phyloP scores from a whole-genome alignment of 2,329 filamentous ascomycete genomes.

The Fusarium sp. region DNA sequence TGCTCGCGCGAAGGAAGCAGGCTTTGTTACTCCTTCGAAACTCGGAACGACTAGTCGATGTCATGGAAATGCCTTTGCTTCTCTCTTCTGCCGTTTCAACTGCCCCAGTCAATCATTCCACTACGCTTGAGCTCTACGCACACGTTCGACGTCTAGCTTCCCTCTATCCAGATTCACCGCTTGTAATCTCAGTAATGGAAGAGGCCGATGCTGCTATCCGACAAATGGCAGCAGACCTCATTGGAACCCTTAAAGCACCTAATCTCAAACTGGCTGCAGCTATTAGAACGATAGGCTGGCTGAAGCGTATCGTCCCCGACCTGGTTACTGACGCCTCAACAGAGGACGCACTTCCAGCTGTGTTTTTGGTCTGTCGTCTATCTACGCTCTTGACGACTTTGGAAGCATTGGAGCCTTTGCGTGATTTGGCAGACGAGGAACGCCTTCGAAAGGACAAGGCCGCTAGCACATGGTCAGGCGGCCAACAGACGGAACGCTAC shows the following conservation, averaged over 20 bases:
- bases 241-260: constrained; percentile 79
- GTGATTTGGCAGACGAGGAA: constrained; percentile 91
- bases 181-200: constrained; percentile 76
- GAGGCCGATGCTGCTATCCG: constrained; percentile 91
- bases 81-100: constrained; percentile 81
- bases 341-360: constrained; percentile 79
- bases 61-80: constrained; percentile 88
- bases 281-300: constrained; percentile 90
- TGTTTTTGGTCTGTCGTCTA: constrained; percentile 89
- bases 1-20: constrained; percentile 79
- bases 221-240: constrained; percentile 86
- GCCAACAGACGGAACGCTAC: constrained; percentile 93
- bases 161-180: constrained; percentile 81
- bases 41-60: constrained; percentile 87
- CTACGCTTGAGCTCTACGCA: constrained; percentile 90
- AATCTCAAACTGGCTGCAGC: constrained; percentile 88
- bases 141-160: constrained; percentile 89
- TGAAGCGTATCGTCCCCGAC: constrained; percentile 87
- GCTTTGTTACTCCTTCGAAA: constrained; percentile 86
- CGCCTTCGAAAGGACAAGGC: constrained; percentile 60
- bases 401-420: constrained; percentile 83
- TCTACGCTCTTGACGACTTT: constrained; percentile 83
- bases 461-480: constrained; percentile 68
- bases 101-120: constrained; percentile 80
- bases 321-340: constrained; percentile 55